Evolutionary conservation across 441 rosid species (phyloP).

Genomic region (Bruguiera hainesii): DNA sequence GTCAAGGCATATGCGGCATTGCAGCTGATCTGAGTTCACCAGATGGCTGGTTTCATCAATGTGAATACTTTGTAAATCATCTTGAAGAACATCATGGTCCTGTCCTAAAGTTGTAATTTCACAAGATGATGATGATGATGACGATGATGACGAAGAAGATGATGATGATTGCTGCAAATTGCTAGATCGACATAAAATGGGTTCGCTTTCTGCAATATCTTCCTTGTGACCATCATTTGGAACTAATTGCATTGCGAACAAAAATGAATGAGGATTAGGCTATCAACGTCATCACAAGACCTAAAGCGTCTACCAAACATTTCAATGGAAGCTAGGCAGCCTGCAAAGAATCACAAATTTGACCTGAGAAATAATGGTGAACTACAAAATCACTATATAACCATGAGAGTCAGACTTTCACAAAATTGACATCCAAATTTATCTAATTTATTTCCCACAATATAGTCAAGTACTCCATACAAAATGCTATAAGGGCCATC

Average conservation of each 20-base stretch:
- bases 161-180: conserved; percentile 40
- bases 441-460: too few species aligned
- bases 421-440: too few species aligned
- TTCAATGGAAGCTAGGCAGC: conserved; percentile 33
- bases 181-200: conserved; percentile 48
- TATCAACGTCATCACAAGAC: conserved; percentile 32
- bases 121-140: conserved; percentile 52
- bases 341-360: conserved; percentile 31
- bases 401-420: too few species aligned
- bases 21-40: conserved; percentile 75
- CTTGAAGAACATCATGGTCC: conserved; percentile 37
- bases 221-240: conserved; percentile 59
- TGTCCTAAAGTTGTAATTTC: conserved; percentile 63
- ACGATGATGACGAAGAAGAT: conserved; percentile 40
- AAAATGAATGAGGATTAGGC: conserved; percentile 25
- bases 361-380: too few species aligned
- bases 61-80: conserved; percentile 49
- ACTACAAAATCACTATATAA: too few species aligned
- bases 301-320: conserved; percentile 32
- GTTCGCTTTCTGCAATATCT: conserved; percentile 63
- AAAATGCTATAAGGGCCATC: too few species aligned
- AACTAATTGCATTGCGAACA: conserved; percentile 76
- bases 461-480: too few species aligned
- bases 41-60: conserved; percentile 66
- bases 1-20: conserved; percentile 97